Percentiles rank a stretch among this genome's conserved stretches.
Conservation (phyloP, 768 basidiomycete species). For the Stropharia rugosoannulata region DNA sequence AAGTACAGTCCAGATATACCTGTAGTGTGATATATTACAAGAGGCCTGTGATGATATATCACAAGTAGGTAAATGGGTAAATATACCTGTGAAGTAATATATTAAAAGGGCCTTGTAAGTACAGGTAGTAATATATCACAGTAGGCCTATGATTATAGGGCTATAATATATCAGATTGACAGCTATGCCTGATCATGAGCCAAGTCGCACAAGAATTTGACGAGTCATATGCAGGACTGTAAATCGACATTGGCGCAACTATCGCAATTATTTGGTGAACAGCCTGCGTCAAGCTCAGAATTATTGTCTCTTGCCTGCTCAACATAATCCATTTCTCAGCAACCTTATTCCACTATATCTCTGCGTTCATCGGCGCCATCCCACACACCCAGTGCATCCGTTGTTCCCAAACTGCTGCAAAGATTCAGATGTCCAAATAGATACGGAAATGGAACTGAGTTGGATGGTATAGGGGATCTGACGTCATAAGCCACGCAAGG, state of each 20-base stretch:
- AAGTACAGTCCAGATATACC: too few species aligned
- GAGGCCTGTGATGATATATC: too few species aligned
- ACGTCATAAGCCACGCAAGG: too few species aligned
- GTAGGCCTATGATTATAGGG: too few species aligned
- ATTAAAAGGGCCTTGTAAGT: too few species aligned
- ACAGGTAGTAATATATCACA: too few species aligned
- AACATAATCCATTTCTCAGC: slow-evolving; percentile 57
- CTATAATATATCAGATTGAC: too few species aligned
- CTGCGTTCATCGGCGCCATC: slow-evolving; percentile 26
- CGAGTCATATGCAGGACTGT: slow-evolving; percentile 65
- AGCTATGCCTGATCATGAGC: slow-evolving; percentile 30
- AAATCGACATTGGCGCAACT: slow-evolving; percentile 75
- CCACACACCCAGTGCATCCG: slow-evolving; percentile 26
- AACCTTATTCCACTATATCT: slow-evolving; percentile 58
- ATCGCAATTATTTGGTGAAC: slow-evolving; percentile 67
- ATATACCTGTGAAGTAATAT: too few species aligned
- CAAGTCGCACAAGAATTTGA: slow-evolving; percentile 65
- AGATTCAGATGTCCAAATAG: slow-evolving; percentile 74
- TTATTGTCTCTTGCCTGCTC: slow-evolving; percentile 40
- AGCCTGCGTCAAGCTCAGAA: slow-evolving; percentile 32
- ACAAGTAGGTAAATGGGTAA: too few species aligned
- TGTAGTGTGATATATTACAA: too few species aligned
- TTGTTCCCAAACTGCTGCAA: slow-evolving; percentile 65
- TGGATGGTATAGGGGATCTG: slow-evolving; percentile 87
- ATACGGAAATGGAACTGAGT: slow-evolving; percentile 87